phyloP scores from a whole-genome alignment of 2,329 filamentous ascomycete genomes.

The Sarocladium strictum region DNA sequence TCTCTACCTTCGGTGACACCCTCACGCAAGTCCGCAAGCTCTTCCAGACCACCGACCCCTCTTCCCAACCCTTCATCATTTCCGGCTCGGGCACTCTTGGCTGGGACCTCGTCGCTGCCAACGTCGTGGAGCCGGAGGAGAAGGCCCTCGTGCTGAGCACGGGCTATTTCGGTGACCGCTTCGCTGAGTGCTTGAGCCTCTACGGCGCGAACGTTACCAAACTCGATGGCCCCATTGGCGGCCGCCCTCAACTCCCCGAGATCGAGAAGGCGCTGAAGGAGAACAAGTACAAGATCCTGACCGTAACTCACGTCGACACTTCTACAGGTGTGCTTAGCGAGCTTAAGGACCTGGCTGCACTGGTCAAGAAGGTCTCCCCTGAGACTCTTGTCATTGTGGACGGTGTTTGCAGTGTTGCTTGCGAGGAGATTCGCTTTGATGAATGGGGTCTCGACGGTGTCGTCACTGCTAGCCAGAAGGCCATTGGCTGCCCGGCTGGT shows the following conservation, averaged over 20 bases:
- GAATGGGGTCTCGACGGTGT: slow-evolving; percentile 91
- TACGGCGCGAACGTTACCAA: slow-evolving; percentile 90
- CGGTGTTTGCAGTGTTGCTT: slow-evolving; percentile 94
- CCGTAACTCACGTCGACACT: slow-evolving; percentile 95
- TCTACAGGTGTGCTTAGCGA: slow-evolving; percentile 94
- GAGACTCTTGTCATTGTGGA: slow-evolving; percentile 90
- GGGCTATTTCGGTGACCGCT: slow-evolving; percentile 94
- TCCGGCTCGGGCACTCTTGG: slow-evolving; percentile 92
- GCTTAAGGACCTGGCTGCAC: slow-evolving; percentile 73
- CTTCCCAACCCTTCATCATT: slow-evolving; percentile 86
- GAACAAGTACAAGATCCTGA: slow-evolving; percentile 91
- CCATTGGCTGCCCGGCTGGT: slow-evolving; percentile 90
- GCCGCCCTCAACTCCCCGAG: slow-evolving; percentile 77
- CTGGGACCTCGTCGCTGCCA: slow-evolving; percentile 95
- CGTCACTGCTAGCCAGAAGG: slow-evolving; percentile 92
- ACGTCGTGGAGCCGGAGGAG: slow-evolving; percentile 83
- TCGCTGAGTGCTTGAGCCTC: slow-evolving; percentile 83
- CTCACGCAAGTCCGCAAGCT: slow-evolving; percentile 84
- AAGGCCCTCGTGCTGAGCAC: slow-evolving; percentile 90
- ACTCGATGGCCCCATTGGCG: slow-evolving; percentile 82
- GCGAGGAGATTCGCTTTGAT: slow-evolving; percentile 94
- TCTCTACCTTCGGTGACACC: slow-evolving; percentile 85
- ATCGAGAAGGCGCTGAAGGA: slow-evolving; percentile 83
- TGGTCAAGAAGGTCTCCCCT: slow-evolving; percentile 81
- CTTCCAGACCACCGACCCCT: slow-evolving; percentile 80